phyloP scores from a whole-genome alignment of 2,329 filamentous ascomycete genomes.

The Coniochaeta ligniaria region DNA sequence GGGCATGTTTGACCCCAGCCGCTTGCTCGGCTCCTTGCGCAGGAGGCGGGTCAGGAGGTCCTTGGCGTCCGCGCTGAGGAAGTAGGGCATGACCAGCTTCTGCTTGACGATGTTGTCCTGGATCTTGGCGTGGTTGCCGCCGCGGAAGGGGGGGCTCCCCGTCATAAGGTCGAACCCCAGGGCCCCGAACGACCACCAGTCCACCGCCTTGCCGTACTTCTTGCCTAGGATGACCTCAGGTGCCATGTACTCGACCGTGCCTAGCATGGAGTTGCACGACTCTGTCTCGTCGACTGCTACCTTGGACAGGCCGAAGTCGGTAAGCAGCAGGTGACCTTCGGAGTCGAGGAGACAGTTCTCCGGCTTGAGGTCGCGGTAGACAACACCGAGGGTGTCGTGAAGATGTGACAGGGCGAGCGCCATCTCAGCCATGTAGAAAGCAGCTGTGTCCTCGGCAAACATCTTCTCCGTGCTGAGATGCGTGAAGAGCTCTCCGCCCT shows the following conservation, averaged over 20 bases:
- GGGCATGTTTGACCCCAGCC: slow-evolving; percentile 80
- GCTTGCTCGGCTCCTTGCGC: slow-evolving; percentile 86
- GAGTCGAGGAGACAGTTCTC: slow-evolving; percentile 93
- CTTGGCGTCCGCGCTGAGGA: slow-evolving; percentile 84
- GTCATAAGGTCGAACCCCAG: slow-evolving; percentile 90
- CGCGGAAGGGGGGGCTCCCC: slow-evolving; percentile 83
- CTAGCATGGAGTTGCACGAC: slow-evolving; percentile 80
- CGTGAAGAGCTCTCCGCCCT: slow-evolving; percentile 95
- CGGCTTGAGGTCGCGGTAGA: slow-evolving; percentile 95
- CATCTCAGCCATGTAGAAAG: slow-evolving; percentile 99
- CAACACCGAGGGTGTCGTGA: slow-evolving; percentile 83
- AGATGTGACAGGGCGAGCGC: slow-evolving; percentile 88
- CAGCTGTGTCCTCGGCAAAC: slow-evolving; percentile 82
- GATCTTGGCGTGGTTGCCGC: slow-evolving; percentile 87
- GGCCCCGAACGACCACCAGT: slow-evolving; percentile 98
- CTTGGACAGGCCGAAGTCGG: slow-evolving; percentile 95
- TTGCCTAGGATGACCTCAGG: slow-evolving; percentile 86
- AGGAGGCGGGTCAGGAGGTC: slow-evolving; percentile 85
- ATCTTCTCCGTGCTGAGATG: slow-evolving; percentile 90
- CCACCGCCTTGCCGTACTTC: slow-evolving; percentile 87
- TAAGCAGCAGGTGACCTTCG: slow-evolving; percentile 86
- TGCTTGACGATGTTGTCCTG: slow-evolving; percentile 94
- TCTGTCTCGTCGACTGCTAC: slow-evolving; percentile 66
- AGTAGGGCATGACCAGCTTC: slow-evolving; percentile 85
- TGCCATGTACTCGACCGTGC: slow-evolving; percentile 98